Evolutionary conservation across 2,329 filamentous ascomycete species (phyloP).

Genomic region (Paecilomyces sp.): DNA sequence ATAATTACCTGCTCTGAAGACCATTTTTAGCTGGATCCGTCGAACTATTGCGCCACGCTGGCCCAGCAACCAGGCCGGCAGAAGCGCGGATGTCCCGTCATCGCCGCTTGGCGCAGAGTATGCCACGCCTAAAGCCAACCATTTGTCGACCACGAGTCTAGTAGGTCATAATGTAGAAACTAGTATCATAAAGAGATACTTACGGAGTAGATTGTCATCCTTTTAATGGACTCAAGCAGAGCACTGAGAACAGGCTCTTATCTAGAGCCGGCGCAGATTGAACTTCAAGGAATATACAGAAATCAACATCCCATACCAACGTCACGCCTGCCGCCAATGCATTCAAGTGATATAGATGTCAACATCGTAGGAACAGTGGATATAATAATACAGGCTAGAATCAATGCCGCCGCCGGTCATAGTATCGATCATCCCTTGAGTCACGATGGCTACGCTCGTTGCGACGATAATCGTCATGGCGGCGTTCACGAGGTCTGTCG

Average conservation of each 20-base stretch:
- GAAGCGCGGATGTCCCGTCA: neutral
- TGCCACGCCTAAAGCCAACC: neutral
- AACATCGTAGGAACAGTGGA: neutral
- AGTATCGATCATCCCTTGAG: slow-evolving; percentile 18
- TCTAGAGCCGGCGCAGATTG: neutral
- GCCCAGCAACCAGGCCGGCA: neutral
- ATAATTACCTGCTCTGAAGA: neutral
- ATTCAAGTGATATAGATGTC: neutral
- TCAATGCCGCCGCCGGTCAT: slow-evolving; percentile 18
- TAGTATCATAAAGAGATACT: neutral
- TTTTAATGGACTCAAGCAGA: neutral
- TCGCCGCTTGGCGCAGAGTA: neutral
- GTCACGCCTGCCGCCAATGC: neutral
- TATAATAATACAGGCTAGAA: neutral
- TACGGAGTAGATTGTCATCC: neutral
- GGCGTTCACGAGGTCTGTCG: slow-evolving; percentile 34
- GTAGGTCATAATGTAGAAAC: neutral
- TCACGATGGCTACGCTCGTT: slow-evolving; percentile 14
- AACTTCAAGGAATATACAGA: neutral
- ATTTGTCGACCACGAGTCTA: neutral
- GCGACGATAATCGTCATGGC: slow-evolving; percentile 25
- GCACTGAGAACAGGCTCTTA: neutral
- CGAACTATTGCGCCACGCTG: neutral
- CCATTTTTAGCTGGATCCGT: neutral
- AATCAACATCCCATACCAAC: neutral